Base-by-base conservation (phyloP, 2,329 filamentous ascomycete species). In the Aspergillus proliferans region DNA sequence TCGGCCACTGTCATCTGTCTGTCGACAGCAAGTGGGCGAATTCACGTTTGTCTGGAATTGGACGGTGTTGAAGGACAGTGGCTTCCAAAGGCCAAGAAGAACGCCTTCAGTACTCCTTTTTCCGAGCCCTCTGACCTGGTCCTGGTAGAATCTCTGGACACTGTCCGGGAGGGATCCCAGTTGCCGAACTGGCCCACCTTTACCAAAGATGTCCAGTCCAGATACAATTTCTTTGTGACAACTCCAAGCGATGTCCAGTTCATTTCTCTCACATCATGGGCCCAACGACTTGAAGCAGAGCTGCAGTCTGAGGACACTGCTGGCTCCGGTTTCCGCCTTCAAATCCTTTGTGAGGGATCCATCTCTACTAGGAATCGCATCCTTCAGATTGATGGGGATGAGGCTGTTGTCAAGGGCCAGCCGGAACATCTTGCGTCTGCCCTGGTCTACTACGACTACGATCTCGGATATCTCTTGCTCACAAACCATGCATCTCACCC, bases 61-160 rank as follows among this genome's bases (percentile, higher is more conserved):
- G 78, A 83, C 45, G 82, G 81, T 0, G 75, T 85, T 2, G 75
- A 83, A 55, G 82, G 79, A 6, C 78, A 81, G 57, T 85, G 82
- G 82, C 72, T 85, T 6, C 81, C 82, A 1, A 71, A 68, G 47
- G 64, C 64, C 15, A 68, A 60, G 46, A 69, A 65, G 45, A 69
- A 68, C 45, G 60, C 66, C 1, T 75, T 75, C 56, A 65, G 61
- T 22, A 65, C 68, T 10, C 71, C 72, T 33, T 48, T 69, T 15
- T 69, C 67, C 3, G 70, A 74, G 19, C 64, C 70, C 8, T 65
- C 68, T 40, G 71, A 74, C 38, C 58, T 77, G 18, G 51, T 76
- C 4, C 53, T 74, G 43, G 62, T 76, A 9, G 73, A 76, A 52
- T 72, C 71, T 0, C 51, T 76, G 19, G 68, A 75, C 52, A 72